Conservation (phyloP, 2,329 filamentous ascomycete genomes). For the Xylaria polymorpha region DNA sequence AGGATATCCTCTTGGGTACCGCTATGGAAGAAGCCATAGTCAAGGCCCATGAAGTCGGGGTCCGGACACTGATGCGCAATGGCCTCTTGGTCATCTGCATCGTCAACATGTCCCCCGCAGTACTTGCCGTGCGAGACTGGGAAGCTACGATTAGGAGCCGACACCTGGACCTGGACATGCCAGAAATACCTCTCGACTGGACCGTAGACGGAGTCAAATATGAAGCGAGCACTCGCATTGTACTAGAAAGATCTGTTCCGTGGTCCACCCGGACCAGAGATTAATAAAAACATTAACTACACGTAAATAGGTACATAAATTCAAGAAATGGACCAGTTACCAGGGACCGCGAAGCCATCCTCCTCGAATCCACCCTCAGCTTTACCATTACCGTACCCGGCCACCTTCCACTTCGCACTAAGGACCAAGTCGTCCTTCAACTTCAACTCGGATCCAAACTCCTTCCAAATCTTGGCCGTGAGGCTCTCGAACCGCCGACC, state of each 20-base stretch:
- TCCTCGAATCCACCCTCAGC: conserved; percentile 33
- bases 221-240: no score
- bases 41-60: background rate
- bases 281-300: background rate
- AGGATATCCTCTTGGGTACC: no score
- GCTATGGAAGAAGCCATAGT: no score
- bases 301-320: no score
- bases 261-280: no score
- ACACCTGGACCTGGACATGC: no score
- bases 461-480: conserved; percentile 30
- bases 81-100: background rate
- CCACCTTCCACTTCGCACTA: conserved; percentile 33
- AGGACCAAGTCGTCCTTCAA: conserved; percentile 33
- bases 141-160: no score
- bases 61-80: background rate
- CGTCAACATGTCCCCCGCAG: no score
- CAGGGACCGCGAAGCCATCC: conserved; percentile 29
- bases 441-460: conserved; percentile 32
- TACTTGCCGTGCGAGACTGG: no score
- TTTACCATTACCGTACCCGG: conserved; percentile 27
- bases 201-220: no score
- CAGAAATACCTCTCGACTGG: no score
- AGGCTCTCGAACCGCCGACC: conserved; percentile 30
- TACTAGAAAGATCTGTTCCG: no score
- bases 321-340: conserved; percentile 13